phyloP scores from a whole-genome alignment of 805 yeast genomes.

The Babjeviella inositovora region DNA sequence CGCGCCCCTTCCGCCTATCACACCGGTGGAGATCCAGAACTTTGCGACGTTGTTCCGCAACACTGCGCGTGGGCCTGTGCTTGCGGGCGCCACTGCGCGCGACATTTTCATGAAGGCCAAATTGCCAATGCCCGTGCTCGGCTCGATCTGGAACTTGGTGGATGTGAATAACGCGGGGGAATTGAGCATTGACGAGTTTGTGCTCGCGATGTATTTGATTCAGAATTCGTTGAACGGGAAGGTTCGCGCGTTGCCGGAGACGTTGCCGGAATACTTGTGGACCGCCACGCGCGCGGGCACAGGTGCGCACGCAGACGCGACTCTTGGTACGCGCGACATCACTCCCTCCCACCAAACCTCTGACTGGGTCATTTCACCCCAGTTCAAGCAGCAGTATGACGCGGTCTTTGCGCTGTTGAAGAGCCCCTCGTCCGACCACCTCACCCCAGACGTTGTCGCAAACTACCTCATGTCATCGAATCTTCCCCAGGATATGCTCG shows the following conservation, averaged over 20 bases:
- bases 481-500: slow-evolving; percentile 70
- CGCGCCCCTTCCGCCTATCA: slow-evolving; percentile 32
- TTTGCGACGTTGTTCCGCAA: slow-evolving; percentile 63
- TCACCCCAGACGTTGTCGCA: slow-evolving; percentile 74
- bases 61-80: slow-evolving; percentile 37
- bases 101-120: slow-evolving; percentile 82
- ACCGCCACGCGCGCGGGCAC: slow-evolving; percentile 1
- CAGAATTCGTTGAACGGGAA: slow-evolving; percentile 62
- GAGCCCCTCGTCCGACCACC: slow-evolving; percentile 37
- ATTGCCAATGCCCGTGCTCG: slow-evolving; percentile 60
- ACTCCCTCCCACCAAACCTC: slow-evolving; percentile 6
- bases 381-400: slow-evolving; percentile 66
- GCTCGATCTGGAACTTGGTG: slow-evolving; percentile 79
- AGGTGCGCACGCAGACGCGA: slow-evolving; percentile 5
- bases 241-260: slow-evolving; percentile 36
- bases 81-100: slow-evolving; percentile 71
- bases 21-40: slow-evolving; percentile 39
- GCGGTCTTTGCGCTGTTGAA: slow-evolving; percentile 69
- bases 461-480: slow-evolving; percentile 80
- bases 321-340: slow-evolving; percentile 3
- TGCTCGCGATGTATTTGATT: slow-evolving; percentile 89
- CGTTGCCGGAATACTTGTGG: slow-evolving; percentile 22
- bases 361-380: slow-evolving; percentile 57
- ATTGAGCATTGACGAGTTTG: slow-evolving; percentile 59
- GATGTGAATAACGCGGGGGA: slow-evolving; percentile 66